phyloP scores from a whole-genome alignment of 768 basidiomycete genomes.

The Cyclocybe cylindracea region DNA sequence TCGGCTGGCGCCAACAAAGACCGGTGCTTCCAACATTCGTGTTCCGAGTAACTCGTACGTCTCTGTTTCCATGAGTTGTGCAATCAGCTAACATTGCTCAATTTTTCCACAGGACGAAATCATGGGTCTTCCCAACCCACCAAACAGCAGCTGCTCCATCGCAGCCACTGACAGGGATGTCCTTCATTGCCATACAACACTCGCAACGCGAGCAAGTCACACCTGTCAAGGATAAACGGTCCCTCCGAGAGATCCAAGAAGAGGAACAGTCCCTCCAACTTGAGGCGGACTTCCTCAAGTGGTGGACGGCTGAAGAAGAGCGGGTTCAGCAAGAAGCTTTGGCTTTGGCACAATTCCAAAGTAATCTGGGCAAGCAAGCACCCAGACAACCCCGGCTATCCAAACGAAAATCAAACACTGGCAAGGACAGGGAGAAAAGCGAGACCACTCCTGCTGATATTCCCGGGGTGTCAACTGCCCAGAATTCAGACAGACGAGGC shows the following conservation, averaged over 20 bases:
- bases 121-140: constrained; percentile 61
- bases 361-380: constrained; percentile 1
- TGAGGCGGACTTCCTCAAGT: constrained; percentile 82
- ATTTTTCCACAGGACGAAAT: constrained; percentile 43
- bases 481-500: background rate
- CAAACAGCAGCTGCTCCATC: constrained; percentile 36
- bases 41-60: constrained; percentile 48
- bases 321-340: constrained; percentile 56
- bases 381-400: constrained; percentile 6
- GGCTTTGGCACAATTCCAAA: constrained; percentile 23
- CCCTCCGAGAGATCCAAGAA: constrained; percentile 81
- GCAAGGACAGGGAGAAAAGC: background rate
- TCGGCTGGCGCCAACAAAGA: constrained; percentile 37
- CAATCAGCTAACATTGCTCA: background rate
- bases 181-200: constrained; percentile 85
- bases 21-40: constrained; percentile 29
- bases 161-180: constrained; percentile 43
- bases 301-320: constrained; percentile 89
- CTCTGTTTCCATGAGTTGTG: background rate
- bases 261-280: constrained; percentile 69
- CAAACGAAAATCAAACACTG: background rate
- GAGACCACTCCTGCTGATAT: background rate
- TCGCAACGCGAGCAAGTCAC: constrained; percentile 61
- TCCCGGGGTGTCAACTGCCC: background rate
- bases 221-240: constrained; percentile 53